A percentile compares a stretch with the other conserved stretches of the same genome.
These are phyloP conservation scores for Chalciporus chontae DNA, from an alignment of 768 basidiomycete species.

Conservation along the genomic window DNA sequence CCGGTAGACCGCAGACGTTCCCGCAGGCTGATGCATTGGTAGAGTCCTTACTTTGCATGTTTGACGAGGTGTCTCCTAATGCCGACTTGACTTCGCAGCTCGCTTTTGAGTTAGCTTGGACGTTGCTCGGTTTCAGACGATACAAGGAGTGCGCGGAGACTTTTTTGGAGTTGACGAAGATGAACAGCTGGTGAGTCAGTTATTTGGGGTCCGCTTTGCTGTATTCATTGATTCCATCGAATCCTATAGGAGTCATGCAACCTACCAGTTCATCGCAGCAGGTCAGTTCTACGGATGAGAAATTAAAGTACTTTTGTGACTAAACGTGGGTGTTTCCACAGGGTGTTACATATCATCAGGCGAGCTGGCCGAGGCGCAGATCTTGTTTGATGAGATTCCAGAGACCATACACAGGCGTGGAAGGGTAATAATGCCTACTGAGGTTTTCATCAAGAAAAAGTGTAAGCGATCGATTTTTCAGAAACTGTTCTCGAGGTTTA, in stretches of 20 bases:
- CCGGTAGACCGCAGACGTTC: slow-evolving; percentile 52
- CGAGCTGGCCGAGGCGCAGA: slow-evolving; percentile 55
- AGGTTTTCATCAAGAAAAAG: slow-evolving; percentile 76
- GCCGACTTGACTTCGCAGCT: slow-evolving; percentile 39
- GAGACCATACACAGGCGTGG: slow-evolving; percentile 56
- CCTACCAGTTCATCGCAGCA: slow-evolving; percentile 77
- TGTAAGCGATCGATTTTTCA: slow-evolving; percentile 37
- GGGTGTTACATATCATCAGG: slow-evolving; percentile 64
- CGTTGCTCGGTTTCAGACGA: slow-evolving; percentile 55
- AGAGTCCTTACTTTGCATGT: slow-evolving; percentile 10
- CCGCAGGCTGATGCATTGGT: slow-evolving; percentile 73
- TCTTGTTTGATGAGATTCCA: slow-evolving; percentile 60
- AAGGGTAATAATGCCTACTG: slow-evolving; percentile 68
- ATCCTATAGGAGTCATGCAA: slow-evolving; percentile 63
- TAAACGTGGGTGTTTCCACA: slow-evolving; percentile 8
- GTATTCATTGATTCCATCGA: background rate
- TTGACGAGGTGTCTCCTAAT: background rate
- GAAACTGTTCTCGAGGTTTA: background rate
- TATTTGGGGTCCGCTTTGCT: background rate
- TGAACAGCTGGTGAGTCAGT: slow-evolving; percentile 69
- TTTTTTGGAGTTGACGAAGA: slow-evolving; percentile 58
- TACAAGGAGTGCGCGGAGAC: slow-evolving; percentile 67
- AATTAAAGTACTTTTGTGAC: background rate
- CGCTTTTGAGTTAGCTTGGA: slow-evolving; percentile 78
- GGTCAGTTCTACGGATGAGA: slow-evolving; percentile 32